Conservation (phyloP, 495 filamentous ascomycete species). For the Aspergillus sclerotiicarbonarius region DNA sequence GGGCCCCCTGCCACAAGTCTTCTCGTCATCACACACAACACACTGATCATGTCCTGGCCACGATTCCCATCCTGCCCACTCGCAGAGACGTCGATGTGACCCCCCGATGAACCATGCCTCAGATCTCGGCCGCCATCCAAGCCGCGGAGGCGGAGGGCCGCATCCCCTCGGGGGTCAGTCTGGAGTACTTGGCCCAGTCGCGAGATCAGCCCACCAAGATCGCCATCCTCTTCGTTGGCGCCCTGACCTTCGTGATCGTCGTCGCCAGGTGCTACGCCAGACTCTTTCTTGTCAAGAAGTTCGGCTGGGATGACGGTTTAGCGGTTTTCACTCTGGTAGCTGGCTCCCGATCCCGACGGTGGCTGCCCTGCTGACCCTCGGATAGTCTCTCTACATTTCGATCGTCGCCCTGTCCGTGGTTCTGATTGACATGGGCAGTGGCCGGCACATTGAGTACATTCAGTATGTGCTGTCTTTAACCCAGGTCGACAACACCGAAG, state of each 20-base stretch:
- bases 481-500: slow-evolving; percentile 36
- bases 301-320: slow-evolving; percentile 37
- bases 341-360: neutral
- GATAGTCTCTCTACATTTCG: slow-evolving; percentile 31
- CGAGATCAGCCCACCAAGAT: slow-evolving; percentile 37
- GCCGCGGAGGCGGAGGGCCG: slow-evolving; percentile 26
- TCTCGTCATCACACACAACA: neutral
- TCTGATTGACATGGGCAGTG: slow-evolving; percentile 45
- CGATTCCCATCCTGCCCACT: neutral
- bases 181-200: slow-evolving; percentile 38
- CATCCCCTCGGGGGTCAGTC: slow-evolving; percentile 32
- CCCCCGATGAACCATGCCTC: neutral
- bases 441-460: slow-evolving; percentile 48
- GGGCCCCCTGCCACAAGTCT: too few species aligned
- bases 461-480: slow-evolving; percentile 40
- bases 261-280: slow-evolving; percentile 35
- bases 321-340: slow-evolving; percentile 35
- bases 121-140: neutral
- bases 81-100: neutral
- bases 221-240: slow-evolving; percentile 39
- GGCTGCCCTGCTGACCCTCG: slow-evolving; percentile 11
- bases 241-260: slow-evolving; percentile 31
- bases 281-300: slow-evolving; percentile 30
- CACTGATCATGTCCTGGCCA: neutral
- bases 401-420: slow-evolving; percentile 39